These are phyloP conservation scores for Amesomyces nigricolor DNA, from an alignment of 2,329 filamentous ascomycete species.

Conservation along the genomic window DNA sequence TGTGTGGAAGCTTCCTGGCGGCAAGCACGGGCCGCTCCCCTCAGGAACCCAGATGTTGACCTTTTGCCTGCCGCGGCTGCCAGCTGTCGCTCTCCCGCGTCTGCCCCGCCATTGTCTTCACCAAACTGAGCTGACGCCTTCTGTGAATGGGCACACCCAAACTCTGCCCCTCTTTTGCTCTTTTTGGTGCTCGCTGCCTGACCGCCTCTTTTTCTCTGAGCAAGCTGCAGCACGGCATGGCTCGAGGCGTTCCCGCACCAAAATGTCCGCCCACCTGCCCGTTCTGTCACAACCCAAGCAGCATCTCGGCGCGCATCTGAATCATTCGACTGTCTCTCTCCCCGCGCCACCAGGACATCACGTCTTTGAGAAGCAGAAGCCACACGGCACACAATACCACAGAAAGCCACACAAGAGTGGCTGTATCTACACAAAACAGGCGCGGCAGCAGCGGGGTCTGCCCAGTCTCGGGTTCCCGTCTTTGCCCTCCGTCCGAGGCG, in stretches of 20 bases:
- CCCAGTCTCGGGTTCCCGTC: conserved; percentile 1
- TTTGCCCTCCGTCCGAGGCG: neutral
- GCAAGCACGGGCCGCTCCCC: neutral
- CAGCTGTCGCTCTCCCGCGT: neutral
- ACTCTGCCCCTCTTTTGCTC: conserved; percentile 7
- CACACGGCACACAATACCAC: neutral
- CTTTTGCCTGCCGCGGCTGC: neutral
- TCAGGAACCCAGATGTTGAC: neutral
- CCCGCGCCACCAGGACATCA: neutral
- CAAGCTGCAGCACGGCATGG: neutral
- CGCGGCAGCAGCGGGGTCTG: neutral
- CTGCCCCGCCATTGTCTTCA: neutral
- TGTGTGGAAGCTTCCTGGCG: neutral
- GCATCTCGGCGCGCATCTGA: neutral
- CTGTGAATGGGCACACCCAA: neutral
- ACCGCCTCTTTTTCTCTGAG: conserved; percentile 7
- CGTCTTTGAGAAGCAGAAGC: neutral
- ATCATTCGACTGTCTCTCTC: neutral
- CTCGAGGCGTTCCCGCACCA: neutral
- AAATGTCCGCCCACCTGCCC: neutral
- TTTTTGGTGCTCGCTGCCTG: conserved; percentile 1
- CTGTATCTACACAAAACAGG: neutral
- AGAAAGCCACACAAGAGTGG: neutral
- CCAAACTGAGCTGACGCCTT: neutral
- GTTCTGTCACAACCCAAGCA: neutral